Evolutionary conservation across 768 basidiomycete species (phyloP), one percentile per base, ranked within the genome.

Genomic region (Mycena pura): DNA sequence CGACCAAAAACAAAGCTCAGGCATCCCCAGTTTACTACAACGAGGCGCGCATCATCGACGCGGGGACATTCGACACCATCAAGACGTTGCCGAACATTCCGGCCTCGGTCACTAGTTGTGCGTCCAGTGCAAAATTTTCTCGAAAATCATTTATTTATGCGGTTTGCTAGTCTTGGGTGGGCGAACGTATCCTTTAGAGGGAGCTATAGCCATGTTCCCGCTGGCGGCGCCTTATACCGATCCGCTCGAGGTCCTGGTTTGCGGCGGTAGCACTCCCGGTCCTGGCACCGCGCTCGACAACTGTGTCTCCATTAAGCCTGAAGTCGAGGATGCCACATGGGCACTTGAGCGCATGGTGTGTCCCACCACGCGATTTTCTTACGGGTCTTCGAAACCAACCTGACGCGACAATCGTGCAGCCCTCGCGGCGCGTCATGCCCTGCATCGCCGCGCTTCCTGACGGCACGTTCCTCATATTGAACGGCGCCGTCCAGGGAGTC

Each of bases 1-100:
- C n/a, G n/a, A n/a, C n/a, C n/a, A n/a, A n/a, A n/a, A n/a, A n/a
- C n/a, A n/a, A n/a, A n/a, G n/a, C n/a, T n/a, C n/a, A n/a, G n/a
- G n/a, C n/a, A n/a, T n/a, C n/a, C n/a, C 8, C 59, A 91, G 90
- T 80, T 0, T 92, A 93, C 68, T 92, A 86, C 76, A 93, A 93
- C 62, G 89, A 93, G 72, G 92, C 91, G 0, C 86, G 91, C 15
- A 84, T 93, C 60, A 76, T 93, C 25, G 82, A 93, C 57, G 86
- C 88, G 0, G 76, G 70, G 11, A 89, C 84, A 1, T 91, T 93
- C 63, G 73, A 79, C 21, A 92, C 91, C 0, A 72, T 86, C 53
- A 73, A 73, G 6, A 73, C 76, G 7, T 73, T 92, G 6, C 92
- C 92, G 15, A 91, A 91, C 65, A 86, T 90, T 63, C 91, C 92